phyloP scores from a whole-genome alignment of 2,329 filamentous ascomycete genomes.

The Simplicillium aogashimaense region DNA sequence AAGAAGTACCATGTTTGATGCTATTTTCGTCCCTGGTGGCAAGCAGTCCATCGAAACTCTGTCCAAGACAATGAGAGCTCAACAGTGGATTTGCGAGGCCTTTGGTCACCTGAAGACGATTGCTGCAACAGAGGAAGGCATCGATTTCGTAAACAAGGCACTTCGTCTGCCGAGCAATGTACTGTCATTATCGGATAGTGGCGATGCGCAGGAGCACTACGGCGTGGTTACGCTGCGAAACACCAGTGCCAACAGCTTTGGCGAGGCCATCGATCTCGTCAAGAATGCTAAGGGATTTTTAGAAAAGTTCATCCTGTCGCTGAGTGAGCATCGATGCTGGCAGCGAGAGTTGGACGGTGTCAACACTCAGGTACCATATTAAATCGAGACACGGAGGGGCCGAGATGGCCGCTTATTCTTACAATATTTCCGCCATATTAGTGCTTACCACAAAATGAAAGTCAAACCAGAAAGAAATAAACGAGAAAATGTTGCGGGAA shows the following conservation, averaged over 20 bases:
- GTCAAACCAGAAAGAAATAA: too few relatives aligned
- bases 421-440: too few relatives aligned
- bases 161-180: conserved; percentile 30
- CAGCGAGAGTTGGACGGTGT: conserved; percentile 65
- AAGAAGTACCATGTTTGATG: conserved; percentile 74
- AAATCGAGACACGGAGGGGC: conserved; percentile 13
- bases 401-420: too few relatives aligned
- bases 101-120: conserved; percentile 77
- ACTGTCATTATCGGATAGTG: conserved; percentile 26
- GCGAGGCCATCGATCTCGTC: conserved; percentile 50
- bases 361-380: conserved; percentile 58
- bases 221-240: conserved; percentile 62
- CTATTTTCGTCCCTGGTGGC: conserved; percentile 67
- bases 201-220: conserved; percentile 52
- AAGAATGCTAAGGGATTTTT: conserved; percentile 62
- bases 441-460: too few relatives aligned
- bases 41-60: conserved; percentile 52
- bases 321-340: conserved; percentile 66
- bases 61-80: conserved; percentile 57
- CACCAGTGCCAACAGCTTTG: conserved; percentile 45
- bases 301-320: conserved; percentile 58
- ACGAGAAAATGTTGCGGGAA: too few relatives aligned
- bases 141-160: conserved; percentile 47
- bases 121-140: conserved; percentile 63
- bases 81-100: conserved; percentile 70